Conservation (phyloP, 2,329 filamentous ascomycete species). For the Graphilbum ipis-grandicollis region DNA sequence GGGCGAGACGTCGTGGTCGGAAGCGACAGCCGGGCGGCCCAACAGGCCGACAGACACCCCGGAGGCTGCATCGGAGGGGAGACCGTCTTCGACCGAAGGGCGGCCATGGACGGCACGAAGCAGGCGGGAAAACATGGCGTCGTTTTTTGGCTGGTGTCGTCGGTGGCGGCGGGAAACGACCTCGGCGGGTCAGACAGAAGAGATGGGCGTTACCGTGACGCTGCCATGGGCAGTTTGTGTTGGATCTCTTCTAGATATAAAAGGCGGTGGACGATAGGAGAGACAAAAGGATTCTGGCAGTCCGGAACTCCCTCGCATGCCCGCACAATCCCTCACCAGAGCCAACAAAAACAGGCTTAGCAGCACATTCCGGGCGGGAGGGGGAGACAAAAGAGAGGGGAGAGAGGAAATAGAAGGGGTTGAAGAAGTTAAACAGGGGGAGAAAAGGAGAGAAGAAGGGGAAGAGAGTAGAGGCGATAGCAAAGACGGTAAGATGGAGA, state of each 20-base stretch:
- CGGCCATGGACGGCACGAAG: slow-evolving; percentile 16
- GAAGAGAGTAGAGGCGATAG: not conserved
- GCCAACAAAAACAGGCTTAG: not conserved
- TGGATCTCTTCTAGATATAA: not conserved
- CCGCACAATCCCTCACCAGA: slow-evolving; percentile 6
- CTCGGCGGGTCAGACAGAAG: not conserved
- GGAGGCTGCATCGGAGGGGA: not conserved
- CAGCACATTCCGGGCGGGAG: slow-evolving; percentile 3
- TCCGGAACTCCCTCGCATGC: slow-evolving; percentile 7
- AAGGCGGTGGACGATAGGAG: too few species aligned
- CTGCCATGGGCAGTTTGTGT: not conserved
- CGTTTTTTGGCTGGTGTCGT: not conserved
- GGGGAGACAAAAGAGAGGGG: not conserved
- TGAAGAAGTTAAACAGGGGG: too few species aligned
- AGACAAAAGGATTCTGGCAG: too few species aligned
- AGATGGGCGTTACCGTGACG: not conserved
- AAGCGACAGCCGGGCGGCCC: not conserved
- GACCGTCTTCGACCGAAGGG: slow-evolving; percentile 1
- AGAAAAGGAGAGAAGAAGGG: not conserved
- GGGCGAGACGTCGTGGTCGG: slow-evolving; percentile 5
- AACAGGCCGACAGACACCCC: not conserved
- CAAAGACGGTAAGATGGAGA: too few species aligned
- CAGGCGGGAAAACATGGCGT: slow-evolving; percentile 15
- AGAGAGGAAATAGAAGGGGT: not conserved
- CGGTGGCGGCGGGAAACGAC: not conserved